Evolutionary conservation across 2,329 filamentous ascomycete genomes (phyloP).

Genomic region (Reticulascus tulasneorum): DNA sequence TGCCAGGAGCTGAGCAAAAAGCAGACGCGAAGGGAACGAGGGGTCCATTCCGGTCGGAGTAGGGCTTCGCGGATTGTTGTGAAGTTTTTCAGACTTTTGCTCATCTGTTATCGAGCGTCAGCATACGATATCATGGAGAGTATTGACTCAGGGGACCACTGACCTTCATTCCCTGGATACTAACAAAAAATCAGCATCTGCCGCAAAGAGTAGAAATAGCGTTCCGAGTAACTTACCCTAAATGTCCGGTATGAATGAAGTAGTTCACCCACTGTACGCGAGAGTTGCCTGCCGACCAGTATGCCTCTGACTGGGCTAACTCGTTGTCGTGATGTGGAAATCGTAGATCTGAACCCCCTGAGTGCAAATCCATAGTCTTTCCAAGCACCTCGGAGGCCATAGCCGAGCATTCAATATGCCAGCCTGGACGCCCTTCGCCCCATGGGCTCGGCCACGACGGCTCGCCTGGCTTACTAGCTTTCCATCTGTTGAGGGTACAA

Average conservation of each 20-base stretch:
- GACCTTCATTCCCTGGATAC: too few species aligned
- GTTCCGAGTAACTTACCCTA: too few species aligned
- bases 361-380: constrained; percentile 84
- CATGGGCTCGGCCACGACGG: constrained; percentile 85
- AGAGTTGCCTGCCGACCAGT: too few species aligned
- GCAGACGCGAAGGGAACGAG: constrained; percentile 75
- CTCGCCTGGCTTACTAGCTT: constrained; percentile 86
- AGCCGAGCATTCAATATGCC: constrained; percentile 96
- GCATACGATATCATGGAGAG: too few species aligned
- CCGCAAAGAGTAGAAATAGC: too few species aligned
- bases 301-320: constrained; percentile 85
- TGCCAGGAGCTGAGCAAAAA: constrained; percentile 89
- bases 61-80: constrained; percentile 87
- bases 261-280: constrained; percentile 85
- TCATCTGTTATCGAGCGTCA: constrained; percentile 91
- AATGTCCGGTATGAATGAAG: constrained; percentile 93
- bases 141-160: background rate
- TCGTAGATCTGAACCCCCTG: constrained; percentile 83
- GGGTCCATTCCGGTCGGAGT: too few species aligned
- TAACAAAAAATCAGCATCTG: too few species aligned
- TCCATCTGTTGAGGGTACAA: too few species aligned
- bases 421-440: constrained; percentile 84
- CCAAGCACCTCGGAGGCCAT: constrained; percentile 93
- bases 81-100: constrained; percentile 93
- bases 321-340: constrained; percentile 96